A percentile compares a stretch with the other conserved stretches of the same genome.
Conservation (phyloP, 331 rosid species). For the Prunus yedoensis region DNA sequence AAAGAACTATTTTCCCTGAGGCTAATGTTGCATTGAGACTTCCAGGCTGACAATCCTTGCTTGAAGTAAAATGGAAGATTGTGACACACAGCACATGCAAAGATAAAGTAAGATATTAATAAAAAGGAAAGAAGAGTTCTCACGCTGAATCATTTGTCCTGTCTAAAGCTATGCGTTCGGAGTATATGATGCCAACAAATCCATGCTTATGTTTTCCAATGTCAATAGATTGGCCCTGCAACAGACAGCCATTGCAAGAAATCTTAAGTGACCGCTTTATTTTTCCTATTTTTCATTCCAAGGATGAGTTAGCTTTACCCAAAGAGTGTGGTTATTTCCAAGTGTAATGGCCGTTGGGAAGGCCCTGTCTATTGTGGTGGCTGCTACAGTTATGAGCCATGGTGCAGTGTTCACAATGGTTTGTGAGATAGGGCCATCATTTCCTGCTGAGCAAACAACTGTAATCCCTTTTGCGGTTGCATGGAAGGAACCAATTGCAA, state of each 20-base stretch:
- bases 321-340: slow-evolving; percentile 56
- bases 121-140: slow-evolving; percentile 24
- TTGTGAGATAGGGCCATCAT: slow-evolving; percentile 61
- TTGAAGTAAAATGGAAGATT: slow-evolving; percentile 21
- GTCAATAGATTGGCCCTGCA: slow-evolving; percentile 66
- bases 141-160: slow-evolving; percentile 50
- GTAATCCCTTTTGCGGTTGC: slow-evolving; percentile 58
- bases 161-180: slow-evolving; percentile 62
- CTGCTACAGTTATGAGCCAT: slow-evolving; percentile 73
- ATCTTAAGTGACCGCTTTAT: neutral
- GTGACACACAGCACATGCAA: slow-evolving; percentile 21
- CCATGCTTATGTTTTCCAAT: slow-evolving; percentile 36
- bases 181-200: slow-evolving; percentile 52
- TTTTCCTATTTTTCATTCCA: slow-evolving; percentile 3
- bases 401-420: slow-evolving; percentile 71
- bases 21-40: slow-evolving; percentile 64
- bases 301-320: slow-evolving; percentile 41
- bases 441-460: slow-evolving; percentile 69
- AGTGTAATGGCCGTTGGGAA: slow-evolving; percentile 57
- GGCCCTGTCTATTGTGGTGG: slow-evolving; percentile 67
- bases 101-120: slow-evolving; percentile 6
- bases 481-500: slow-evolving; percentile 68
- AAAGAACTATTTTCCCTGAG: slow-evolving; percentile 64
- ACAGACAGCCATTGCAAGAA: neutral
- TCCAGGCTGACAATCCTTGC: slow-evolving; percentile 68